Base-by-base conservation (phyloP, 345 rosid species). In the Eucalyptus melliodora region DNA sequence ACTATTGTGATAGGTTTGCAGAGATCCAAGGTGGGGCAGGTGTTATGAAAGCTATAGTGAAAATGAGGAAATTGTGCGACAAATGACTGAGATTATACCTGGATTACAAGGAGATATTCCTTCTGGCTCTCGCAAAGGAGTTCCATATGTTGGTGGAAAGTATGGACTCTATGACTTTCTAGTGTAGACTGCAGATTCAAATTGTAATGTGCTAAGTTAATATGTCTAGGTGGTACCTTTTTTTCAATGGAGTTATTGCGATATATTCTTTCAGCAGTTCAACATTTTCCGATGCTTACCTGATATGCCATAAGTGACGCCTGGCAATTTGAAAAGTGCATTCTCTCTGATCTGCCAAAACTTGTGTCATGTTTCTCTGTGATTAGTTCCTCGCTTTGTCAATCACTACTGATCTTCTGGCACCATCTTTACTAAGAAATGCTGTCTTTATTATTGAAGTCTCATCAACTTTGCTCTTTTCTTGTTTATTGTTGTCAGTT, bases 11-110 rank as follows among this genome's bases (percentile, higher is more conserved):
- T 93, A 98, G 99, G 99, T 98, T 86, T 98, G 99, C 91, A 94
- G 99, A 92, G 99, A 97, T 94, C 99, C 99, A 13, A 95, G 99
- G 91, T 98, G 99, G 99, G 99, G 99, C 55, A 92, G 99, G 90
- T 97, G 99, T 93, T 98, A 96, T 50, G 99, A 98, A 91, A 98
- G 99, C 94, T 97, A 95, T 90, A 95, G 99, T 37, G 99, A 97
- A 92, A 97, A 97, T 90, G 95, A 94, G 86, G 94, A 94, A 89
- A 90, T 97, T 69, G 99, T 98, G 93, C 93, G 94, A 90, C 91
- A 93, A 89, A 97, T 98, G 99, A 96, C 99, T 1, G 97, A 96
- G 85, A 90, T 97, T 86, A 93, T 98, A 89, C 93, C 96, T 59
- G 99, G 99, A 50, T 93, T 98, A 88, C 99, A 98, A 94, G 99